Evolutionary conservation across 2,329 filamentous ascomycete genomes (phyloP).

Genomic region (Neonectria coccinea): DNA sequence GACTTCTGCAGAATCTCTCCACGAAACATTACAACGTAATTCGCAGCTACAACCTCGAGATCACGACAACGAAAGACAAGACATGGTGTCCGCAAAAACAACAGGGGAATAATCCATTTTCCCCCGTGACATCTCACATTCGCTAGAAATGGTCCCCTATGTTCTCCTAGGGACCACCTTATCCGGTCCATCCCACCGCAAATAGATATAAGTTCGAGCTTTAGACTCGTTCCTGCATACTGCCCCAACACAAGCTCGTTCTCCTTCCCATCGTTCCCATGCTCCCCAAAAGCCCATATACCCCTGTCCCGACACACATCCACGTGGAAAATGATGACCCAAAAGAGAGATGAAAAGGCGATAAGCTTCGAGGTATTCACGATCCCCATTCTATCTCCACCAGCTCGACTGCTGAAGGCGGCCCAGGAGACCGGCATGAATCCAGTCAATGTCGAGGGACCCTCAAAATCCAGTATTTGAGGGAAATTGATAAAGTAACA

Average conservation of each 20-base stretch:
- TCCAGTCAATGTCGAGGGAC: background rate
- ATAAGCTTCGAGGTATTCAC: background rate
- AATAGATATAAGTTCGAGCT: constrained; percentile 7
- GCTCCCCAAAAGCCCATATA: background rate
- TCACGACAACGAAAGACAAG: background rate
- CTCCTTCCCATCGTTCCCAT: constrained; percentile 9
- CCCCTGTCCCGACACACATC: background rate
- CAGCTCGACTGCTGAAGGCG: background rate
- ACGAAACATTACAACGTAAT: too few species aligned
- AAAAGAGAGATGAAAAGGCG: background rate
- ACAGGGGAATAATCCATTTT: background rate
- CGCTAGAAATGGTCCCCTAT: constrained; percentile 3
- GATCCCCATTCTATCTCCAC: background rate
- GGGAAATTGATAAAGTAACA: background rate
- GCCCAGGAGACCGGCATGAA: background rate
- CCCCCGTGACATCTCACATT: constrained; percentile 12
- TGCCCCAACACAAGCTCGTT: constrained; percentile 3
- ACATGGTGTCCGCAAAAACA: background rate
- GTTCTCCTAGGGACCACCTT: constrained; percentile 6
- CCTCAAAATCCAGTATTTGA: background rate
- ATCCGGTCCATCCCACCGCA: constrained; percentile 8
- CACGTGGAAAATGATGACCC: background rate
- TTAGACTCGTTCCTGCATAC: constrained; percentile 9
- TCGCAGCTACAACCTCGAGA: background rate
- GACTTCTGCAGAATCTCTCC: background rate